These are phyloP conservation scores for Fragaria iinumae DNA, from an alignment of 306 rosid species.

Conservation along the genomic window DNA sequence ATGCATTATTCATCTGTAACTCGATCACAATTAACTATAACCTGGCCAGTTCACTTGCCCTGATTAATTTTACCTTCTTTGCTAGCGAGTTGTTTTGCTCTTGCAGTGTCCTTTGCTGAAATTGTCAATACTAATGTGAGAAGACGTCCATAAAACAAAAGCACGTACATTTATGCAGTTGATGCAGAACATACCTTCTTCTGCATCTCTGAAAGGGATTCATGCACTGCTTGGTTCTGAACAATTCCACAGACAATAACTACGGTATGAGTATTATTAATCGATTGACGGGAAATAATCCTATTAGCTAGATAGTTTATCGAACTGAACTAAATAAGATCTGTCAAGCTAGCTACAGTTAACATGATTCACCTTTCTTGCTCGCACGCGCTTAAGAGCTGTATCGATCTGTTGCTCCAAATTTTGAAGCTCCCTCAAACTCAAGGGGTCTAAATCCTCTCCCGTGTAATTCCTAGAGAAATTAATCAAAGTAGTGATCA, in stretches of 20 bases:
- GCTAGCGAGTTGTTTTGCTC: conserved; percentile 57
- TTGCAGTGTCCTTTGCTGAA: conserved; percentile 66
- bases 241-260: not conserved
- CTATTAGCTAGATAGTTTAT: not conserved
- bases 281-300: not conserved
- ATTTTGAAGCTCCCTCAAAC: conserved; percentile 68
- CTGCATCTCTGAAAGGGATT: conserved; percentile 63
- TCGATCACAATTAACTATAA: not conserved
- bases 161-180: not conserved
- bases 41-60: not conserved
- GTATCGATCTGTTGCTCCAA: conserved; percentile 71
- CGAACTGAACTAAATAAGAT: not conserved
- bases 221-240: conserved; percentile 85
- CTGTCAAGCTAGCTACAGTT: not conserved
- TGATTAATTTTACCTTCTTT: conserved; percentile 47
- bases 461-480: conserved; percentile 56
- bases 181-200: conserved; percentile 50
- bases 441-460: conserved; percentile 56
- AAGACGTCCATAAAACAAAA: not conserved
- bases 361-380: conserved; percentile 54
- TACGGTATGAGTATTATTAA: not conserved
- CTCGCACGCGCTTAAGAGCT: conserved; percentile 71
- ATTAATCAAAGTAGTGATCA: not conserved
- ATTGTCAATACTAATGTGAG: conserved; percentile 9
- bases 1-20: not conserved